Base-by-base conservation (phyloP, 129 eudicot genomes). In the Chrysanthemum lavandulifolium region DNA sequence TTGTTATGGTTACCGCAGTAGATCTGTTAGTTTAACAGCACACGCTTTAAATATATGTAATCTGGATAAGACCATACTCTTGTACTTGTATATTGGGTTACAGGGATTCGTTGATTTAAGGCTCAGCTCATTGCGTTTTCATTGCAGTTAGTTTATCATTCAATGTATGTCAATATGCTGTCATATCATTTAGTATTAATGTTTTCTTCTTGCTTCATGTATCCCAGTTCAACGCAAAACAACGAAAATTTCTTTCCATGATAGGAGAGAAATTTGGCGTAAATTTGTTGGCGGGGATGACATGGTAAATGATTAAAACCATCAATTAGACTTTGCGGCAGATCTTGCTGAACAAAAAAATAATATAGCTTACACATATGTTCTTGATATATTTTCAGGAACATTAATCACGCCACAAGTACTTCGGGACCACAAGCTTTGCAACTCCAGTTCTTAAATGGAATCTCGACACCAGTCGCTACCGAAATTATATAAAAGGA, bases 401-500 rank as follows among this genome's bases (percentile, higher is more conserved):
- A 48, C 36, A 13, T 48, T 47, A 70, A 43, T 45, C 75, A 77
- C 62, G 68, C 31, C 33, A 61, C 64, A 54, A 78, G 73, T 15
- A 50, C 74, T 47, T 40, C 77, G 7, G 72, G 57, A 69, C 67
- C 79, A 25, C 75, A 80, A 76, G 75, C 27, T 49, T 76, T 82
- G 40, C 73, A 80, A 52, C 79, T 91, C n/a, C 68, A 65, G 83
- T 91, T 91, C 79, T 62, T 76, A 61, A 78, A 81, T 58, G 70
- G 78, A 69, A 83, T 88, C 23, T 75, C 77, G 40, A 66, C 52
- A 58, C 85, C 84, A 3, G 80, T 91, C 52, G 65, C 80, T 19
- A 85, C 95, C 6, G 88, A 16, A 33, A 67, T 52, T 52, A 62
- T 49, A 84, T 90, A 15, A 49, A 83, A 85, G 94, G 89, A 69